phyloP scores from a whole-genome alignment of 1,139 yeast genomes.

The Saccharomycopsis crataegensis region DNA sequence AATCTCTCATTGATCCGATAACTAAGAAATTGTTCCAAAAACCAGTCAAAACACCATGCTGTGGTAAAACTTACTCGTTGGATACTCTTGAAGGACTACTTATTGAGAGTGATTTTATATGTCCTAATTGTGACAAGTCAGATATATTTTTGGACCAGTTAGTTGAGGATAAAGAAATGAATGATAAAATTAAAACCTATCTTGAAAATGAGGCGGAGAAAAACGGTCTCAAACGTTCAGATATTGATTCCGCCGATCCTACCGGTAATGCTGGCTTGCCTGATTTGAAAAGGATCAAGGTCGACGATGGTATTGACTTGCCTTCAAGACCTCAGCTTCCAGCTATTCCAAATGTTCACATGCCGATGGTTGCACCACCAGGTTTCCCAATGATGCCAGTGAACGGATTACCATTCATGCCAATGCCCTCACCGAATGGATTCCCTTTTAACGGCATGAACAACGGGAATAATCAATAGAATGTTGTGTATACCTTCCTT shows the following conservation, averaged over 20 bases:
- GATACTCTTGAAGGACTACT: constrained; percentile 62
- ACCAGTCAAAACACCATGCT: constrained; percentile 88
- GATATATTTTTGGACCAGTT: constrained; percentile 74
- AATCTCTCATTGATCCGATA: constrained; percentile 54
- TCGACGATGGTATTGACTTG: constrained; percentile 21
- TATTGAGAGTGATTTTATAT: constrained; percentile 78
- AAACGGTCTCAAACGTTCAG: constrained; percentile 25
- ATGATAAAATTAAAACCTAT: constrained; percentile 45
- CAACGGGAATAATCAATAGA: neutral
- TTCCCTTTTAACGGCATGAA: neutral
- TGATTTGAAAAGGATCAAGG: constrained; percentile 30
- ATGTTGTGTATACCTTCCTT: neutral
- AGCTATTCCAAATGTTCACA: constrained; percentile 1
- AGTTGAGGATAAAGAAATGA: constrained; percentile 51
- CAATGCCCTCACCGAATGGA: neutral
- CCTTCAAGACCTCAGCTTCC: constrained; percentile 25
- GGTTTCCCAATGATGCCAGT: neutral
- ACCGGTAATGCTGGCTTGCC: constrained; percentile 24
- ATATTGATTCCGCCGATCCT: constrained; percentile 6
- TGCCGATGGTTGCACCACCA: constrained; percentile 16
- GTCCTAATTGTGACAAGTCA: constrained; percentile 76
- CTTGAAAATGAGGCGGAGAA: constrained; percentile 38
- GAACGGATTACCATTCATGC: neutral
- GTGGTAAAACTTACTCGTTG: constrained; percentile 53
- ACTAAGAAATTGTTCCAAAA: constrained; percentile 52